Percentiles rank a stretch among this genome's conserved stretches.
Conservation (phyloP, 441 rosid genomes). For the Euphorbia schlechtendalii region DNA sequence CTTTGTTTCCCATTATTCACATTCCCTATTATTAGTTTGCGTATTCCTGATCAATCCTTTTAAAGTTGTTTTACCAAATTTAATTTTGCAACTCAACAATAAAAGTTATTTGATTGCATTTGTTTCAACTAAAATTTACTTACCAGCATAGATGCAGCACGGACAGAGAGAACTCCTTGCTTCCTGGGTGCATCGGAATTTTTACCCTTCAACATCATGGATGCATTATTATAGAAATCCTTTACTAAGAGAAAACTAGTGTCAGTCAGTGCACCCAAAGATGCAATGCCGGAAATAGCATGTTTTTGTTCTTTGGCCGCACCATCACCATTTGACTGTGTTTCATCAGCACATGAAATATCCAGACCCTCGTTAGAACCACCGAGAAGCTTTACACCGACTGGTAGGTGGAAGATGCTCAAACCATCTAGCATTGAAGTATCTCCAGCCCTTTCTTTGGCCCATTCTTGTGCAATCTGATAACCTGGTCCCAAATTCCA, state of each 20-base stretch:
- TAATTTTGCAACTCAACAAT: not conserved
- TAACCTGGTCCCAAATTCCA: slow-evolving; percentile 69
- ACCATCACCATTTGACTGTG: slow-evolving; percentile 30
- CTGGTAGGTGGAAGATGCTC: slow-evolving; percentile 70
- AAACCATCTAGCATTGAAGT: slow-evolving; percentile 43
- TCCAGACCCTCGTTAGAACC: slow-evolving; percentile 30
- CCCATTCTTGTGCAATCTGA: slow-evolving; percentile 64
- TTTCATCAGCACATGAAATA: slow-evolving; percentile 25
- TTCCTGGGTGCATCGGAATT: slow-evolving; percentile 49
- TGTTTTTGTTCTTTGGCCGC: slow-evolving; percentile 32
- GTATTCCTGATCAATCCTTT: too few species aligned
- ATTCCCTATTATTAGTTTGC: too few species aligned
- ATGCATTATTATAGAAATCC: slow-evolving; percentile 49
- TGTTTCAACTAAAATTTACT: not conserved
- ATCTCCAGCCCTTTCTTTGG: slow-evolving; percentile 61
- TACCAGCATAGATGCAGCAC: slow-evolving; percentile 98
- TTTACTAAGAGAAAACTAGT: slow-evolving; percentile 43
- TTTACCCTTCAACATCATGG: slow-evolving; percentile 48
- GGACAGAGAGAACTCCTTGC: slow-evolving; percentile 72
- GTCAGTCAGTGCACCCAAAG: slow-evolving; percentile 37
- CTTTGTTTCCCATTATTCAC: too few species aligned
- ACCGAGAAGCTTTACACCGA: slow-evolving; percentile 69
- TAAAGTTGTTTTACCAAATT: not conserved
- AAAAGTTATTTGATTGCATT: too few species aligned
- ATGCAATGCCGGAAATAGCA: slow-evolving; percentile 32